Evolutionary conservation across 2,329 filamentous ascomycete genomes (phyloP), one percentile per base, ranked within the genome.

Genomic region (Orbilia ellipsospora): DNA sequence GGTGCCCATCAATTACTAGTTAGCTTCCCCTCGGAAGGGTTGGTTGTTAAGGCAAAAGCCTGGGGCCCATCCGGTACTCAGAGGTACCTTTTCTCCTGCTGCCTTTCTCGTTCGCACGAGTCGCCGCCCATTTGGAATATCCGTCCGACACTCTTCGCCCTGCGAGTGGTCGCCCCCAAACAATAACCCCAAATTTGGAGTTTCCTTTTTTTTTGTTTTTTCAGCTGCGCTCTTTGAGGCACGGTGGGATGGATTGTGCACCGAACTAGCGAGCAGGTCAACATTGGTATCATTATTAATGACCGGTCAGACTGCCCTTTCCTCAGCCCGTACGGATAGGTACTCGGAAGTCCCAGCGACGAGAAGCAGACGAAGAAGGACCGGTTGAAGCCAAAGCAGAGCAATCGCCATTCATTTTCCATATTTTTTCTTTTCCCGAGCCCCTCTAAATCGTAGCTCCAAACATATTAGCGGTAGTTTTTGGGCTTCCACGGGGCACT

Each of bases 121-220:
- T 68, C 70, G 70, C 70, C 56, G 69, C 69, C 69, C 70, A 74
- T 68, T 74, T 74, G 70, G 70, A 74, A 74, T 74, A 74, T 74
- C 70, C 70, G 70, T 74, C 70, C 70, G 70, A 67, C 63, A 62
- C 45, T 44, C 56, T 56, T 66, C 62, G 61, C 57, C 51, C 26
- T 66, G 62, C 54, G 26, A 62, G 62, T 73, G 69, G 69, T 66
- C 61, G 69, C 69, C 69, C 68, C 68, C 69, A 54, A 54, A 67
- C 20, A 52, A 36, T 56, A 48, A 60, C 44, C 68, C 68, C 52
- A 59, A 72, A 65, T 16, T 59, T 54, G 45, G 48, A 42, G 44
- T 66, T 42, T 48, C 65, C 59, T 6, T 36, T 36, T 28, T 16
- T 67, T 74, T 67, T 73, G 48, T 67, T 73, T 62, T 61, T 73